Evolutionary conservation across 2,329 filamentous ascomycete genomes (phyloP).

Genomic region (Stagonosporopsis chrysanthemi): DNA sequence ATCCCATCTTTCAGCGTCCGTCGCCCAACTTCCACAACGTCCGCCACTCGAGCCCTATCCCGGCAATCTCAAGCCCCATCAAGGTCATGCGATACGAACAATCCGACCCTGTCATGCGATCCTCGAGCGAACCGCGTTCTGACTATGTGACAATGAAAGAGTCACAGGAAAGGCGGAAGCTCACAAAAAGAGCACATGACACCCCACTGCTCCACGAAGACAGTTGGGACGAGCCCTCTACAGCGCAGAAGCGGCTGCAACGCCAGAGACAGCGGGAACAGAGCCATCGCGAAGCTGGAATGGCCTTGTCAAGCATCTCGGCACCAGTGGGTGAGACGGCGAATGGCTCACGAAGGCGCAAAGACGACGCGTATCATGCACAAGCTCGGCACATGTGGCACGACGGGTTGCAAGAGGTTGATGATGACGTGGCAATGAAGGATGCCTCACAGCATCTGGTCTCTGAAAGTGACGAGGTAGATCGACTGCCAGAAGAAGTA

Average conservation of each 20-base stretch:
- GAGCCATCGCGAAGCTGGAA: conserved; percentile 33
- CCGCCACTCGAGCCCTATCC: conserved; percentile 49
- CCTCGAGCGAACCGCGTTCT: conserved; percentile 53
- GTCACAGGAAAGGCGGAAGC: conserved; percentile 52
- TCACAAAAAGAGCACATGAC: conserved; percentile 24
- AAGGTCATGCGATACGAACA: conserved; percentile 33
- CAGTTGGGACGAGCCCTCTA: conserved; percentile 41
- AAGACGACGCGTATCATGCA: not conserved
- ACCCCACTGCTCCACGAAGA: conserved; percentile 30
- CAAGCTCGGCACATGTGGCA: conserved; percentile 9
- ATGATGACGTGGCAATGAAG: conserved; percentile 34
- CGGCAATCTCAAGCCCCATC: conserved; percentile 50
- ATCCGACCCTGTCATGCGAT: conserved; percentile 34
- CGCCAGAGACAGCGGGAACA: conserved; percentile 32
- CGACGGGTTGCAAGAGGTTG: conserved; percentile 22
- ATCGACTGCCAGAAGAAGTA: conserved; percentile 45
- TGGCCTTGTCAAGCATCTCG: conserved; percentile 38
- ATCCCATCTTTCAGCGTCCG: conserved; percentile 55
- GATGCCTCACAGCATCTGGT: conserved; percentile 26
- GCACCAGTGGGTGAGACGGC: conserved; percentile 23
- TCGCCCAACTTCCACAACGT: conserved; percentile 52
- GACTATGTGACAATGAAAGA: conserved; percentile 55
- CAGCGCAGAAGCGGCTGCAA: conserved; percentile 26
- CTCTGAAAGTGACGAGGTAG: conserved; percentile 25
- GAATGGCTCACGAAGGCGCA: not conserved